Evolutionary conservation across 345 rosid genomes (phyloP).

Genomic region (Hevea brasiliensis): DNA sequence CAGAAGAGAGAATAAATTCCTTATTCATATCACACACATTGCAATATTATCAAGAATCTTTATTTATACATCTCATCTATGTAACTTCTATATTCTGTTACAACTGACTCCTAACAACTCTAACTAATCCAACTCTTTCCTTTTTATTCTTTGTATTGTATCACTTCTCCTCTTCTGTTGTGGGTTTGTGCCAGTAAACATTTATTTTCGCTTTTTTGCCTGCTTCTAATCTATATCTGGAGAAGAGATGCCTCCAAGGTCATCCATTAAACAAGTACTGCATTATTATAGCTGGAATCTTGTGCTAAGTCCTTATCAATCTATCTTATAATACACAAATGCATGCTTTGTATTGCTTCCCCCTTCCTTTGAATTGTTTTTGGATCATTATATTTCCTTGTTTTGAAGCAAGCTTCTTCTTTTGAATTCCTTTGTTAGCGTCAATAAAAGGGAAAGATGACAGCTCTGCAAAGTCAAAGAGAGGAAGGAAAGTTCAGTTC

Average conservation of each 20-base stretch:
- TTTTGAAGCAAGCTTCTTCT: not conserved
- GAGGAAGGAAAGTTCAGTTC: constrained; percentile 57
- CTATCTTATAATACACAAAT: not conserved
- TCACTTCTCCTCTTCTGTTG: not conserved
- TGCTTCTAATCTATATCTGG: too few relatives aligned
- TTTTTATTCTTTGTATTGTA: too few relatives aligned
- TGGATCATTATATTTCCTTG: not conserved
- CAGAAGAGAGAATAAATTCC: too few relatives aligned
- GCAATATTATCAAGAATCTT: too few relatives aligned
- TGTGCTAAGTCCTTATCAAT: not conserved
- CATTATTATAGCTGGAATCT: not conserved
- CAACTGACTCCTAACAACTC: too few relatives aligned
- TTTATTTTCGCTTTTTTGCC: not conserved
- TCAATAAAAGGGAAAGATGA: constrained; percentile 52
- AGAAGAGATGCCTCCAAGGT: not conserved
- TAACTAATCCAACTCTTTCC: too few relatives aligned
- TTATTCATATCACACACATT: too few relatives aligned
- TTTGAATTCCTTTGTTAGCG: constrained; percentile 22
- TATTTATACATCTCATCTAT: too few relatives aligned
- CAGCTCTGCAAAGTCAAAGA: constrained; percentile 47
- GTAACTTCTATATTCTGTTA: too few relatives aligned
- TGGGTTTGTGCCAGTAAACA: not conserved
- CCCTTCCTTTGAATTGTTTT: not conserved
- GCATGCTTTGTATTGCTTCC: not conserved
- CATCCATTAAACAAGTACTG: not conserved